These are phyloP conservation scores for Pholiota conissans DNA, from an alignment of 768 basidiomycete species.

Conservation along the genomic window DNA sequence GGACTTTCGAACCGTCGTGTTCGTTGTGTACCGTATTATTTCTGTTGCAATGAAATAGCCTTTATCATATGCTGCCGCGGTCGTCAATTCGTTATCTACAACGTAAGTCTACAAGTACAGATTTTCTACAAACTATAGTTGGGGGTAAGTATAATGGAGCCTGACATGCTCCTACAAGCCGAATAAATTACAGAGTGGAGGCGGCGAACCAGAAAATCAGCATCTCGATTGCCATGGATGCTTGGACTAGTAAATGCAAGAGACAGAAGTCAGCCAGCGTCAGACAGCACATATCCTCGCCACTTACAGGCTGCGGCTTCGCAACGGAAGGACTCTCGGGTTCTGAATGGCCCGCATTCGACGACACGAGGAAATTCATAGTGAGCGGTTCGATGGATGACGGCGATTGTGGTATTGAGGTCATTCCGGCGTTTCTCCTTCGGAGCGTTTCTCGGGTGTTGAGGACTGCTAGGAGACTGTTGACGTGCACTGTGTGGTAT, in stretches of 20 bases:
- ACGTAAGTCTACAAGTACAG: constrained; percentile 4
- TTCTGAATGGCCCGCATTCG: not conserved
- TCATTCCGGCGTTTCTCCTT: constrained; percentile 20
- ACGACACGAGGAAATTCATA: constrained; percentile 9
- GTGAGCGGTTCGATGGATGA: constrained; percentile 19
- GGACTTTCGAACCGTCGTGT: not conserved
- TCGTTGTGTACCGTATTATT: not conserved
- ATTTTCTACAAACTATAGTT: not conserved
- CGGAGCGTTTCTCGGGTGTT: constrained; percentile 27
- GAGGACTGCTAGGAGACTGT: constrained; percentile 34
- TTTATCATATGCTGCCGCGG: too few relatives aligned
- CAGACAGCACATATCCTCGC: not conserved
- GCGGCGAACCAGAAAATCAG: too few relatives aligned
- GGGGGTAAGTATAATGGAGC: not conserved
- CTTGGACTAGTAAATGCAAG: not conserved
- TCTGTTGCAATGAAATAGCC: too few relatives aligned
- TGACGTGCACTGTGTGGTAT: constrained; percentile 30
- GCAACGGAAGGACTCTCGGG: not conserved
- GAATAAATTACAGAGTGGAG: not conserved
- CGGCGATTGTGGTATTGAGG: constrained; percentile 23
- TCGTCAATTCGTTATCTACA: too few relatives aligned
- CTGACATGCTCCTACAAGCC: too few relatives aligned
- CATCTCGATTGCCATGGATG: not conserved
- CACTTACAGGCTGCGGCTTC: constrained; percentile 14
- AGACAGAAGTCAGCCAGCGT: not conserved